Percentiles rank a stretch among this genome's conserved stretches.
These are phyloP conservation scores for Carex myosuroides DNA, from an alignment of 176 grass and related monocot genomes.

Conservation along the genomic window DNA sequence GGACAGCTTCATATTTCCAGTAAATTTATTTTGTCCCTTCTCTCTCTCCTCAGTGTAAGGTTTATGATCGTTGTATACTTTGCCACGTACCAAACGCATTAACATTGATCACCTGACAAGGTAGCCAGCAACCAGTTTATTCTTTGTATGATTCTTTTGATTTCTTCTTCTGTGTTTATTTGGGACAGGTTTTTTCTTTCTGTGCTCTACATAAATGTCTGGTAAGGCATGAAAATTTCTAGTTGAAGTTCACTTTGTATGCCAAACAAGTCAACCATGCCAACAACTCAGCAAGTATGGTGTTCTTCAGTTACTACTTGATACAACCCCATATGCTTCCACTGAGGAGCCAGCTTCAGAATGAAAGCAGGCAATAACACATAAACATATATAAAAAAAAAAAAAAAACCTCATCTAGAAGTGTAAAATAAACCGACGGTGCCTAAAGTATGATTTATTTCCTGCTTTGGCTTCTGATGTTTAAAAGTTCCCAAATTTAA, in stretches of 20 bases:
- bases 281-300: neutral
- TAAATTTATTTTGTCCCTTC: neutral
- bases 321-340: neutral
- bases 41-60: neutral
- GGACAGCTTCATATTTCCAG: neutral
- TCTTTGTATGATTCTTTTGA: neutral
- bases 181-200: neutral
- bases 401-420: neutral
- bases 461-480: neutral
- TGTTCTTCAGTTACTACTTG: neutral
- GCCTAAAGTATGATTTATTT: neutral
- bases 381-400: neutral
- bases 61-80: neutral
- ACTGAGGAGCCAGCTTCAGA: neutral
- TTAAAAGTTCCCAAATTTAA: neutral
- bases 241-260: neutral
- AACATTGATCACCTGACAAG: neutral
- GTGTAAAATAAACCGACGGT: neutral
- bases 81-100: neutral
- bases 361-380: neutral
- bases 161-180: neutral
- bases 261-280: neutral
- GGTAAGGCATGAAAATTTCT: neutral
- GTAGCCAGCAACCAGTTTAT: neutral
- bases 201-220: neutral